Evolutionary conservation across 2,329 filamentous ascomycete genomes (phyloP).

Genomic region (Mycosphaerella sp.): DNA sequence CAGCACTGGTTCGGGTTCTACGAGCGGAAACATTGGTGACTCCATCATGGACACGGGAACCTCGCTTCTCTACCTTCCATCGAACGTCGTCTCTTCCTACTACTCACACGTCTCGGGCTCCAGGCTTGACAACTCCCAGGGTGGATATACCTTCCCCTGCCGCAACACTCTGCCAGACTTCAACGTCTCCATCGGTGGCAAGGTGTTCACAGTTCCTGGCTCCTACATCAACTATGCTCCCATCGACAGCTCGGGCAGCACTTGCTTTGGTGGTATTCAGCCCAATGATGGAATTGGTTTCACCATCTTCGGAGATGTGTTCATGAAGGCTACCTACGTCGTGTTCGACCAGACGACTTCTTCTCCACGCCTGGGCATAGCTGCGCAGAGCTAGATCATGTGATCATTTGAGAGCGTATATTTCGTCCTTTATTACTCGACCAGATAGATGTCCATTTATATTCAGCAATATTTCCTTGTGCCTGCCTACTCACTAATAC

Average conservation of each 20-base stretch:
- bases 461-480: background rate
- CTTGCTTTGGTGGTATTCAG: constrained; percentile 74
- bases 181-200: constrained; percentile 46
- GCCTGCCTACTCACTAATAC: no score
- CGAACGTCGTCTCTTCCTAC: constrained; percentile 51
- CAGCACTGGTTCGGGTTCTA: constrained; percentile 44
- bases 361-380: constrained; percentile 41
- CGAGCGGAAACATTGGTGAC: constrained; percentile 41
- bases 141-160: constrained; percentile 53
- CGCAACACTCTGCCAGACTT: constrained; percentile 48
- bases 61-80: constrained; percentile 56
- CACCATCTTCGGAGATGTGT: constrained; percentile 64
- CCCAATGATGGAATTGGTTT: constrained; percentile 51
- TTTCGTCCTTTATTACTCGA: no score
- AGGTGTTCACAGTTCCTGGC: constrained; percentile 48
- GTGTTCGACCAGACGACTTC: constrained; percentile 55
- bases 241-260: constrained; percentile 33
- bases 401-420: background rate
- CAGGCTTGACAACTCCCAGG: constrained; percentile 41
- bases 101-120: constrained; percentile 53
- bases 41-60: constrained; percentile 67
- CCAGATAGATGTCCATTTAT: background rate
- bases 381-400: constrained; percentile 31
- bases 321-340: constrained; percentile 70
- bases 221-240: constrained; percentile 51